Evolutionary conservation across 2,329 filamentous ascomycete species (phyloP).

Genomic region (Cladosporium sp.): DNA sequence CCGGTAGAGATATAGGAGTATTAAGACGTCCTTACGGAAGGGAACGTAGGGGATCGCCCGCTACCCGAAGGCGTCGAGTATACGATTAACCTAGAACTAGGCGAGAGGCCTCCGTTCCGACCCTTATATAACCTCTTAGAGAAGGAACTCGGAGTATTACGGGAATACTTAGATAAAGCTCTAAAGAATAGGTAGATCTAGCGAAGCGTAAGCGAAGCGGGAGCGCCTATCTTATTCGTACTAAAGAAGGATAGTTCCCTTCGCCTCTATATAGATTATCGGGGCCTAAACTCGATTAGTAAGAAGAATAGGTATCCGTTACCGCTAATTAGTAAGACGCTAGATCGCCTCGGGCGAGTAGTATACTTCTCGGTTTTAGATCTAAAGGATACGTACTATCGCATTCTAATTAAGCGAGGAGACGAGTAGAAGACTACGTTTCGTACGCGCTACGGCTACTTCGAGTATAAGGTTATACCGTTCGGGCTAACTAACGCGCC

Average conservation of each 20-base stretch:
- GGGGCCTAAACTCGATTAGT: constrained; percentile 28
- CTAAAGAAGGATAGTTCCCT: constrained; percentile 18
- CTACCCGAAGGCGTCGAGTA: too few relatives aligned
- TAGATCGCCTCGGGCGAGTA: constrained; percentile 18
- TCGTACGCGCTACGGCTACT: constrained; percentile 20
- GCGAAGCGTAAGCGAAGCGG: constrained; percentile 5
- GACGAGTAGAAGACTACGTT: constrained; percentile 23
- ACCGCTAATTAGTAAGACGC: constrained; percentile 23
- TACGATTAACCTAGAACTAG: constrained; percentile 1
- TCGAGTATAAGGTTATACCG: constrained; percentile 23
- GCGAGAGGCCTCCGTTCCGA: neutral
- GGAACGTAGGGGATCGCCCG: too few relatives aligned
- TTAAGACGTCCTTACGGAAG: too few relatives aligned
- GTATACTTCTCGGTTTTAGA: constrained; percentile 22
- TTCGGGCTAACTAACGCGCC: constrained; percentile 19
- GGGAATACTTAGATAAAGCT: neutral
- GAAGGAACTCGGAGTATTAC: neutral
- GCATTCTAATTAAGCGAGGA: constrained; percentile 20
- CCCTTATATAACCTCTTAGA: neutral
- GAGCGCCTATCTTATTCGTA: constrained; percentile 17
- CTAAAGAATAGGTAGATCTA: constrained; percentile 12
- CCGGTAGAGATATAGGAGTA: too few relatives aligned
- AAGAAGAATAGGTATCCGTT: constrained; percentile 28
- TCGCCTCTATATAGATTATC: constrained; percentile 28
- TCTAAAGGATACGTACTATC: constrained; percentile 22